Evolutionary conservation across 345 rosid species (phyloP), one percentile per base, ranked within the genome.

Genomic region (Erodium maritimum): DNA sequence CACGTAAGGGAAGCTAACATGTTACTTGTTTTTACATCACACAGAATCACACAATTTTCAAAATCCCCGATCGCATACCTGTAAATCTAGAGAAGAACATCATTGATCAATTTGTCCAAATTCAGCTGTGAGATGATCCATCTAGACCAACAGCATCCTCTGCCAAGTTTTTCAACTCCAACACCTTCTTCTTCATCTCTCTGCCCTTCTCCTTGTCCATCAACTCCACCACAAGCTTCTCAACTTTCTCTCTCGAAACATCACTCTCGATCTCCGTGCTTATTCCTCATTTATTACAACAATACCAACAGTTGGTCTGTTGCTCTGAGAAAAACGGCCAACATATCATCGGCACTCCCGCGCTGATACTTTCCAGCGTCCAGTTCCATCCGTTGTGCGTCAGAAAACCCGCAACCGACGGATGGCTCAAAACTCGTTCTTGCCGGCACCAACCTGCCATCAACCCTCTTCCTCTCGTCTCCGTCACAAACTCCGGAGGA

Each of bases 361-460:
- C 77, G 0, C 64, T 71, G 0, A 82, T 56, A 63, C 89, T 80
- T 68, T 90, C 97, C 65, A 87, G 12, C 0, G 87, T 87, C 0
- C 94, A 90, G 74, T 90, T 90, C 94, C 95, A 82, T 11, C 94
- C 89, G 50, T 77, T 72, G 24, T 85, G 94, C 0, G 94, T 85
- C 48, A 83, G 60, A 52, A 90, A 85, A 20, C 83, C 88, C 8
- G 83, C 87, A 0, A 78, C 24, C 0, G 97, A 79, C 5, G 21
- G 33, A 67, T 87, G 96, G 5, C 53, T 45, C 34, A 79, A 54
- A 5, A 77, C 84, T 64, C 79, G 73, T 23, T 79, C 79, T 50
- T 82, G 82, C 0, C 82, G 76, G 2, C 64, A 69, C 81, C 81
- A 79, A 11, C 54, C 58, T 24, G 69, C 75, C 37, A 79, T 18